Evolutionary conservation across 176 grass and related monocot species (phyloP).

Genomic region (Tuctoria greenei): DNA sequence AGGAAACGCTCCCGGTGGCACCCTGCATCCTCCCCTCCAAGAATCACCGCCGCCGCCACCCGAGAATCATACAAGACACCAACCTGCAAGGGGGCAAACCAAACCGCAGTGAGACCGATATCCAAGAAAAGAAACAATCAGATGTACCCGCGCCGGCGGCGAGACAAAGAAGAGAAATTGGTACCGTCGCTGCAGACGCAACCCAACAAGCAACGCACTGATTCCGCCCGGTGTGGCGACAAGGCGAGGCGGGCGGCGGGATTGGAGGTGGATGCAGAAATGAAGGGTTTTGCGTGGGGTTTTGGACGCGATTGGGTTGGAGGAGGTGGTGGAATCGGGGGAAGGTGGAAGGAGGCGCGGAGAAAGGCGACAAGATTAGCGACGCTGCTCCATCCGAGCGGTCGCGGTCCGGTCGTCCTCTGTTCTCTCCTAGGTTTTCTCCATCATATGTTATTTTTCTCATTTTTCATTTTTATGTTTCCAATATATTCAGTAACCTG

Average conservation of each 20-base stretch:
- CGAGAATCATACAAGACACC: background rate
- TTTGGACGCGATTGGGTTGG: constrained; percentile 23
- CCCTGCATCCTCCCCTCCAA: constrained; percentile 50
- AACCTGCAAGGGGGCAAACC: background rate
- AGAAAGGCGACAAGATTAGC: constrained; percentile 44
- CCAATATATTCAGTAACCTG: background rate
- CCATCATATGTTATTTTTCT: background rate
- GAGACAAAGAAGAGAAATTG: background rate
- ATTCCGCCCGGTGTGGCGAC: background rate
- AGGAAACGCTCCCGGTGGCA: constrained; percentile 42
- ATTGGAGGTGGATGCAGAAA: background rate
- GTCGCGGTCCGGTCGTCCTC: constrained; percentile 16
- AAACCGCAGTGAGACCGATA: background rate
- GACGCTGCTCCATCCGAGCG: background rate
- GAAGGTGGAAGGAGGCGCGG: background rate
- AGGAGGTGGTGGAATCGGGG: background rate
- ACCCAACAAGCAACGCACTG: background rate
- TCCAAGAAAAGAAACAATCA: background rate
- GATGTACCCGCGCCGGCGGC: background rate
- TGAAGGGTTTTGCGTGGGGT: constrained; percentile 34
- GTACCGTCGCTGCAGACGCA: background rate
- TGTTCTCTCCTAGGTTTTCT: background rate
- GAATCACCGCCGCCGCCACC: constrained; percentile 1
- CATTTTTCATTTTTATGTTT: background rate
- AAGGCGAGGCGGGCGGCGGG: background rate